Conservation (phyloP, 495 filamentous ascomycete species). For the Saxophila tyrrhenica region DNA sequence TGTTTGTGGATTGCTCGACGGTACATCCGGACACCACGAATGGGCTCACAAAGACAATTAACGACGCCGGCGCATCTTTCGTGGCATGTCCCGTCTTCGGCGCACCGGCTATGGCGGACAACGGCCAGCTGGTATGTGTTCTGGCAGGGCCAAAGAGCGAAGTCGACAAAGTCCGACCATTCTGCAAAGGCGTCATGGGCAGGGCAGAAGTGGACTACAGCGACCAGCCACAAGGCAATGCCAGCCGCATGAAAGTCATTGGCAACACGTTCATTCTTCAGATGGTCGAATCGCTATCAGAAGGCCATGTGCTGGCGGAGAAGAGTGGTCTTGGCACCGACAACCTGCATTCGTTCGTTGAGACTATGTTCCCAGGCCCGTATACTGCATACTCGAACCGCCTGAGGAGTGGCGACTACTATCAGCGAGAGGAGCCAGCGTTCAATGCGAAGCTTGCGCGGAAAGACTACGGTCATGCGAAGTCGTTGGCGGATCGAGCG, state of each 20-base stretch:
- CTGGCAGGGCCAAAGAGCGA: slow-evolving; percentile 54
- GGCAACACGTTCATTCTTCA: slow-evolving; percentile 82
- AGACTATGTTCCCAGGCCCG: slow-evolving; percentile 51
- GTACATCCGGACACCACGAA: slow-evolving; percentile 76
- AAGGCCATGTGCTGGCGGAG: slow-evolving; percentile 67
- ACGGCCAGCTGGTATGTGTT: slow-evolving; percentile 63
- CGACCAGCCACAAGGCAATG: slow-evolving; percentile 45
- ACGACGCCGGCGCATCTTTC: slow-evolving; percentile 53
- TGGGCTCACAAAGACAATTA: slow-evolving; percentile 43
- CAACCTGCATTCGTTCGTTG: slow-evolving; percentile 56
- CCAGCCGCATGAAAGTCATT: slow-evolving; percentile 62
- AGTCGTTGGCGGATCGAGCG: slow-evolving; percentile 47
- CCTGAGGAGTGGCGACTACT: slow-evolving; percentile 67
- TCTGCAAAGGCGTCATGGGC: slow-evolving; percentile 67
- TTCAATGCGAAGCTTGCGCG: slow-evolving; percentile 78
- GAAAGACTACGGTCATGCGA: slow-evolving; percentile 75
- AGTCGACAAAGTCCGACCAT: slow-evolving; percentile 58
- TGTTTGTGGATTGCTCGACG: slow-evolving; percentile 79
- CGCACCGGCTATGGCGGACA: slow-evolving; percentile 65
- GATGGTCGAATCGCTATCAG: slow-evolving; percentile 67
- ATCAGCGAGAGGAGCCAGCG: slow-evolving; percentile 57
- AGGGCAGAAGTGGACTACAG: slow-evolving; percentile 59
- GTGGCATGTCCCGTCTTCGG: slow-evolving; percentile 77
- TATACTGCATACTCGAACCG: slow-evolving; percentile 61
- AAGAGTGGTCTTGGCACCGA: slow-evolving; percentile 64